phyloP scores from a whole-genome alignment of 495 filamentous ascomycete species.

The Cryomyces antarcticus region DNA sequence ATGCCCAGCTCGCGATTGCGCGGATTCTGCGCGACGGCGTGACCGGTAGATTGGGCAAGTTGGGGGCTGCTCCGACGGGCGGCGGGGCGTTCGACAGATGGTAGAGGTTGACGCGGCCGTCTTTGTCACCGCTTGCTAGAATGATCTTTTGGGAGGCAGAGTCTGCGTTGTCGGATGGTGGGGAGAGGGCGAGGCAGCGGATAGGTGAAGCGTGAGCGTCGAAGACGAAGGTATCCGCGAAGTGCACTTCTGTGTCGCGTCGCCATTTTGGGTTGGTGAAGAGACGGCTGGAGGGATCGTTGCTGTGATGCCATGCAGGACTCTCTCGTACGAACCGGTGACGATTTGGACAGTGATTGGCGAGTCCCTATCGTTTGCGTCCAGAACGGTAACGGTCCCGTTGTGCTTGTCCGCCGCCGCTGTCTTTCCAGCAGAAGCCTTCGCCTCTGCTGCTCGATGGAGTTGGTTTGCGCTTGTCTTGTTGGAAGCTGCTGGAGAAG shows the following conservation, averaged over 20 bases:
- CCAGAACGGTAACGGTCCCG: no score
- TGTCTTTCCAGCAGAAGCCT: no score
- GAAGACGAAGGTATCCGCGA: conserved; percentile 90
- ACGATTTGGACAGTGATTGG: conserved; percentile 55
- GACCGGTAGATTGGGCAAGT: conserved; percentile 39
- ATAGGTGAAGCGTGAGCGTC: conserved; percentile 80
- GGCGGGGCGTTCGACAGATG: conserved; percentile 60
- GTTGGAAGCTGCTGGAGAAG: no score
- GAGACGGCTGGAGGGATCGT: conserved; percentile 25
- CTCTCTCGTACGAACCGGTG: conserved; percentile 84
- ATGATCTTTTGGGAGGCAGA: conserved; percentile 50
- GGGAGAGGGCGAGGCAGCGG: conserved; percentile 73
- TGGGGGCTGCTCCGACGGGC: conserved; percentile 1
- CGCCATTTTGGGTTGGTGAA: background rate
- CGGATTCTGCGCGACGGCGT: conserved; percentile 56
- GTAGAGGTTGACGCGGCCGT: conserved; percentile 91
- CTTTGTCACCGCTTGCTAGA: conserved; percentile 73
- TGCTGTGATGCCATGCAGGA: conserved; percentile 79
- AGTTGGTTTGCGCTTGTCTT: no score
- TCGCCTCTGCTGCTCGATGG: no score
- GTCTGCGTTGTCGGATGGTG: conserved; percentile 35
- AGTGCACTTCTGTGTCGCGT: conserved; percentile 28
- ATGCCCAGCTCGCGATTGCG: conserved; percentile 75
- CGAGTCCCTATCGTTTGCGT: no score
- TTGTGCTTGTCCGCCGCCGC: no score